A percentile compares a stretch with the other conserved stretches of the same genome.
Conservation (phyloP, 257 asterid species). For the Plantago ovata region DNA sequence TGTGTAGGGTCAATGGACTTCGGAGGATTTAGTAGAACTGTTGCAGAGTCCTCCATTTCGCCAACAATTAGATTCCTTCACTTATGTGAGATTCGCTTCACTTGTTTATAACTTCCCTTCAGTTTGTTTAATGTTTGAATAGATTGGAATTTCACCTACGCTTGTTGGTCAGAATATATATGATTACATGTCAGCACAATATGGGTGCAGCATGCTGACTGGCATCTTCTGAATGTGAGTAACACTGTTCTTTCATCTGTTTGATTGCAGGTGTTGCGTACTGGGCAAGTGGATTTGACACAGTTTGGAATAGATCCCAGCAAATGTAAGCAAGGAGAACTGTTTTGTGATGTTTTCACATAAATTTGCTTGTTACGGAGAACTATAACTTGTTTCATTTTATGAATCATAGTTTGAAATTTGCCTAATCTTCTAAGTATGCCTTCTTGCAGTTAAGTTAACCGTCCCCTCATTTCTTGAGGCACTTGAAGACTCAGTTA, state of each 20-base stretch:
- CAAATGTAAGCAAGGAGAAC: conserved; percentile 50
- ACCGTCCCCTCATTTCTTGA: conserved; percentile 93
- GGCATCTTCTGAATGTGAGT: not conserved
- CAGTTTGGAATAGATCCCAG: conserved; percentile 93
- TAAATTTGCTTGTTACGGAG: too few species aligned
- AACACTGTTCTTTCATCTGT: not conserved
- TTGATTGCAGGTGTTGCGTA: conserved; percentile 64
- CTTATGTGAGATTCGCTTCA: conserved; percentile 55
- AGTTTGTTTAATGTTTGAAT: conserved; percentile 2
- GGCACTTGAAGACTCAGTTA: conserved; percentile 93
- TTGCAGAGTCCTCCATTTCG: conserved; percentile 93
- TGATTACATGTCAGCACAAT: not conserved
- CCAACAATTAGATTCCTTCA: conserved; percentile 92
- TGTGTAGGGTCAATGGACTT: conserved; percentile 78
- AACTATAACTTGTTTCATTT: not conserved
- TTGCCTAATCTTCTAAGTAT: conserved; percentile 1
- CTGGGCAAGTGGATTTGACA: conserved; percentile 83
- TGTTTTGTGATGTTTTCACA: too few species aligned
- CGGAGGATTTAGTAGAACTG: conserved; percentile 73
- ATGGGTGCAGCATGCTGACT: not conserved
- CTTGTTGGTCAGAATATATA: not conserved
- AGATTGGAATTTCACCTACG: not conserved
- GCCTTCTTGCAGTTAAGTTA: conserved; percentile 53
- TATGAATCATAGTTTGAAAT: not conserved
- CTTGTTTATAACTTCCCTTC: conserved; percentile 7